Evolutionary conservation across 2,329 filamentous ascomycete genomes (phyloP).

Genomic region (Aspergillus pseudotamarii): DNA sequence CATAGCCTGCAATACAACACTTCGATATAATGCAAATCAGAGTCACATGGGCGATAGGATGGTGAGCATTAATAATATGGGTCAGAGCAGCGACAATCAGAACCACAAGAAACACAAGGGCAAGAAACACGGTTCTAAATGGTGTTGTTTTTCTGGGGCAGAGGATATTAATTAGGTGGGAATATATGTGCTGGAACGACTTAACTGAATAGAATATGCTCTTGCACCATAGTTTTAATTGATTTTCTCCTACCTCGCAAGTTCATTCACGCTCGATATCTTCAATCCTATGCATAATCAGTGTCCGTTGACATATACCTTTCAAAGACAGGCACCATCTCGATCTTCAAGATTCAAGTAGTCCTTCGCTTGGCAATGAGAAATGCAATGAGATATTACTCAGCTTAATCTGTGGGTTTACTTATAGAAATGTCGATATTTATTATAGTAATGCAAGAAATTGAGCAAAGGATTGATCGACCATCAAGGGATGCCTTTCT

Average conservation of each 20-base stretch:
- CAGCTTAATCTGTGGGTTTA: too few species aligned
- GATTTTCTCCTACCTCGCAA: background rate
- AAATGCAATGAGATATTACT: too few species aligned
- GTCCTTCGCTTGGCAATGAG: too few species aligned
- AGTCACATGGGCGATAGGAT: too few species aligned
- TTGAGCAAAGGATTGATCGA: too few species aligned
- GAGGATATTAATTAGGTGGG: background rate
- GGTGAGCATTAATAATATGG: background rate
- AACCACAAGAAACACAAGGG: background rate
- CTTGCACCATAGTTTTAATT: background rate
- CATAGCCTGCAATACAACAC: too few species aligned
- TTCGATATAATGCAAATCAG: background rate
- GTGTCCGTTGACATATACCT: background rate
- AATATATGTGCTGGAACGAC: background rate
- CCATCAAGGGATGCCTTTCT: too few species aligned
- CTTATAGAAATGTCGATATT: too few species aligned
- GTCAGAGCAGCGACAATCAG: too few species aligned
- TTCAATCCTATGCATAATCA: background rate
- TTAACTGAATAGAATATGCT: background rate
- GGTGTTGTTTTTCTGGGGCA: background rate
- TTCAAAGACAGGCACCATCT: too few species aligned
- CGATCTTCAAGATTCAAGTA: too few species aligned
- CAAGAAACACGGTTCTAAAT: background rate
- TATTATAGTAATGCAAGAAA: too few species aligned
- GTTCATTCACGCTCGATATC: background rate